Base-by-base conservation (phyloP, 306 rosid genomes). In the Hylodesmum podocarpum region DNA sequence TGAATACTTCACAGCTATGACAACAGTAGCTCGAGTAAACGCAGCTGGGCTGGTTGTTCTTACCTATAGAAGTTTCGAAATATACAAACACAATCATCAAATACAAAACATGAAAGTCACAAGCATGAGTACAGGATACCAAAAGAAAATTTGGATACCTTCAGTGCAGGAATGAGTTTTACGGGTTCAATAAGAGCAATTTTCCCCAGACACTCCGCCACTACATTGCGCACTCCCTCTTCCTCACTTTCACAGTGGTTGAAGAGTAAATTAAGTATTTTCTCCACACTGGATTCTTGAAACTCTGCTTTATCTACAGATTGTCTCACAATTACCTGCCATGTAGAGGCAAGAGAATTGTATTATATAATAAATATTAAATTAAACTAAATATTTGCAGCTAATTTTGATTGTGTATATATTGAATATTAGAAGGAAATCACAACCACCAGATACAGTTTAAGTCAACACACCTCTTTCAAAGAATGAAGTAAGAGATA, bases 171-270 rank as follows among this genome's bases (percentile, higher is more conserved):
- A 85, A 96, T 90, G 72, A 96, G 98, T 82, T 96, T 96, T 81
- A 87, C 84, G 61, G 98, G 98, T 83, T 96, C 99, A 78, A 96
- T 91, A 64, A 96, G 98, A 1, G 99, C 99, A 87, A 96, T 85
- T 87, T 96, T 96, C 34, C 99, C 99, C 22, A 96, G 85, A 79
- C 99, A 96, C 86, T 96, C 99, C 0, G 99, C 99, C 59, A 93
- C 99, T 4, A 96, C 99, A 72, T 96, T 96, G 74, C 99, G 96
- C 78, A 96, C 98, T 53, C 98, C 99, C 82, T 96, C 99, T 86
- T 96, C 99, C 65, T 96, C 98, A 34, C 99, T 93, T 83, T 92
- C 99, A 76, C 99, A 91, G 83, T 96, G 97, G 73, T 96, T 96
- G 77, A 96, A 93, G 64, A 96, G 97, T 80, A 96, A 86, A 65